Conservation (phyloP, 2,329 filamentous ascomycete genomes). For the Tricladium varicosporioides region DNA sequence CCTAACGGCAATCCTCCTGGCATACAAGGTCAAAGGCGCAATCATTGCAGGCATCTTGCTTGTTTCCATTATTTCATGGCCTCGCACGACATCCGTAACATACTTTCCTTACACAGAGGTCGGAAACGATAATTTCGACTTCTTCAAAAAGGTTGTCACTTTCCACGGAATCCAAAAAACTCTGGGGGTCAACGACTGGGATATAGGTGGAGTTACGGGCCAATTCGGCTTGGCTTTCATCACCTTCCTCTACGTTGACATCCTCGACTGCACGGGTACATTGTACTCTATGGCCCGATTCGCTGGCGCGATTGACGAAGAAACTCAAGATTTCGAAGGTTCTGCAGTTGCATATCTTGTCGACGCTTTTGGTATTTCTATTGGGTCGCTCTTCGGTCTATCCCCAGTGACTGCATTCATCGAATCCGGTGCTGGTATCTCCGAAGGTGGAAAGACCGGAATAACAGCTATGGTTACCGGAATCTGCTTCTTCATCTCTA, state of each 20-base stretch:
- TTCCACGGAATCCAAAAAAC: conserved; percentile 73
- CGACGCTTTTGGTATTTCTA: conserved; percentile 71
- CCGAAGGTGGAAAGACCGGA: conserved; percentile 79
- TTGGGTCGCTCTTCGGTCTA: conserved; percentile 71
- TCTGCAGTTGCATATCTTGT: conserved; percentile 79
- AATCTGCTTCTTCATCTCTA: conserved; percentile 77
- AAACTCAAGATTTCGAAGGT: conserved; percentile 82
- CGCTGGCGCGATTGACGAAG: conserved; percentile 71
- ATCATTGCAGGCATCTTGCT: conserved; percentile 79
- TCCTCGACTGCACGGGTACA: conserved; percentile 80
- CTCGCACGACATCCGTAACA: conserved; percentile 69
- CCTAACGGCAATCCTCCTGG: conserved; percentile 73
- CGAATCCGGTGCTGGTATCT: conserved; percentile 84
- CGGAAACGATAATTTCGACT: conserved; percentile 71
- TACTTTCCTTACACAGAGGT: conserved; percentile 73
- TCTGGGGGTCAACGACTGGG: conserved; percentile 70
- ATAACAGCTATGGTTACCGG: conserved; percentile 74
- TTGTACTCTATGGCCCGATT: conserved; percentile 86
- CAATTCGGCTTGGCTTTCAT: conserved; percentile 81
- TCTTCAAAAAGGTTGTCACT: conserved; percentile 82
- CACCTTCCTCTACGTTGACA: conserved; percentile 86
- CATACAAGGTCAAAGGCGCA: conserved; percentile 81
- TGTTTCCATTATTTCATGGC: conserved; percentile 85
- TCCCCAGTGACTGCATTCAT: conserved; percentile 83
- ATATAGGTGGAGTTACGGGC: conserved; percentile 56